A percentile compares a stretch with the other conserved stretches of the same genome.
phyloP scores from a whole-genome alignment of 768 basidiomycete species.

The Cytidiella melzeri region DNA sequence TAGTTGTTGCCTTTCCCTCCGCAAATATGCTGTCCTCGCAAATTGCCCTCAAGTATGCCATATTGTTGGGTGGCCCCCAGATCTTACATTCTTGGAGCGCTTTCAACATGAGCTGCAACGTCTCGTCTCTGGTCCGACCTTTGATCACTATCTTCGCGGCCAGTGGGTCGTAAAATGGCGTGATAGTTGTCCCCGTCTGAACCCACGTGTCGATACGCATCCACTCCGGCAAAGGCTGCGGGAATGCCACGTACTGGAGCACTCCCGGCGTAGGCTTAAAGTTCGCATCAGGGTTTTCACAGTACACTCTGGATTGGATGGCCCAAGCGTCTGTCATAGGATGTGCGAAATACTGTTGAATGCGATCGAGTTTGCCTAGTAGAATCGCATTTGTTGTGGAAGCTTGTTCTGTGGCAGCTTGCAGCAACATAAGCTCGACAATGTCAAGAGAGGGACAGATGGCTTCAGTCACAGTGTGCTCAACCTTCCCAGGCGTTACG shows the following conservation, averaged over 20 bases:
- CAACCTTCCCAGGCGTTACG: slow-evolving; percentile 37
- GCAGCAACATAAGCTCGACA: slow-evolving; percentile 58
- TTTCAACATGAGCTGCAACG: slow-evolving; percentile 34
- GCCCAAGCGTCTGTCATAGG: slow-evolving; percentile 26
- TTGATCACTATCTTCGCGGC: slow-evolving; percentile 56
- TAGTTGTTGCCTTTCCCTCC: slow-evolving; percentile 41
- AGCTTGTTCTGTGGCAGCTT: slow-evolving; percentile 38
- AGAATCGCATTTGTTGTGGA: slow-evolving; percentile 12
- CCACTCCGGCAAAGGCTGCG: slow-evolving; percentile 34
- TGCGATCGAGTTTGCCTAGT: slow-evolving; percentile 31
- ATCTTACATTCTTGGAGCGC: slow-evolving; percentile 38
- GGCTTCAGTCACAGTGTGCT: slow-evolving; percentile 61
- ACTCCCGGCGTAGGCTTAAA: slow-evolving; percentile 59
- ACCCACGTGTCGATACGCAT: slow-evolving; percentile 57
- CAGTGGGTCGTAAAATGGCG: slow-evolving; percentile 52
- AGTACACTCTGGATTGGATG: slow-evolving; percentile 55
- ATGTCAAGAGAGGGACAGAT: slow-evolving; percentile 52
- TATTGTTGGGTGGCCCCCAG: slow-evolving; percentile 55
- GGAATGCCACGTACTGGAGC: slow-evolving; percentile 47
- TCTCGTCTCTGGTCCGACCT: slow-evolving; percentile 39
- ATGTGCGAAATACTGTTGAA: slow-evolving; percentile 24
- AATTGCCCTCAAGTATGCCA: slow-evolving; percentile 44
- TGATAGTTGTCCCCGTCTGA: slow-evolving; percentile 41
- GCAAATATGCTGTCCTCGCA: slow-evolving; percentile 33
- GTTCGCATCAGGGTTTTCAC: slow-evolving; percentile 52